Percentiles rank a stretch among this genome's conserved stretches.
Evolutionary conservation across 805 yeast species (phyloP).

Genomic region (Yarrowia sp.): DNA sequence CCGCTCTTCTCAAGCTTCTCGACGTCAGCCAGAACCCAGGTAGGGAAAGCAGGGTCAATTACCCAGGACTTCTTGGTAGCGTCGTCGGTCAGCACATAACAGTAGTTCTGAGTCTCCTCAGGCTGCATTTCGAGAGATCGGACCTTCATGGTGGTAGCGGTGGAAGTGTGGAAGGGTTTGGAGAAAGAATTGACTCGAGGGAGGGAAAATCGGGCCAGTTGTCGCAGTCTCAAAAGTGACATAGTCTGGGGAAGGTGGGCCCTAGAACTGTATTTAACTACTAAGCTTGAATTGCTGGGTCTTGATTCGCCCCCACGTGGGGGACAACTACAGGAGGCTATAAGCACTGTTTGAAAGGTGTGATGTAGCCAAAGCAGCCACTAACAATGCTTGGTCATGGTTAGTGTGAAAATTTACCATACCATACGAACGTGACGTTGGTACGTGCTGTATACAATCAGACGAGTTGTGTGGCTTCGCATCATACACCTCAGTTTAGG

Average conservation of each 20-base stretch:
- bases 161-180: background rate
- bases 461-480: too few species aligned
- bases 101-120: conserved; percentile 90
- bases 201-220: background rate
- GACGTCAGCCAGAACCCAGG: conserved; percentile 56
- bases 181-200: background rate
- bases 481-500: too few species aligned
- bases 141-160: conserved; percentile 68
- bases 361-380: background rate
- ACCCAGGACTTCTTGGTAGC: conserved; percentile 68
- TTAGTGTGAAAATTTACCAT: too few species aligned
- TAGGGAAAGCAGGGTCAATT: conserved; percentile 89
- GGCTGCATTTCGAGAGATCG: conserved; percentile 87
- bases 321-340: too few species aligned
- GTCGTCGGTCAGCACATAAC: conserved; percentile 73
- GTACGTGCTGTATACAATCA: too few species aligned
- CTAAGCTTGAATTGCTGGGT: conserved; percentile 6
- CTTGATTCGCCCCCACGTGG: conserved; percentile 25
- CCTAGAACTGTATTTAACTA: background rate
- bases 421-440: too few species aligned
- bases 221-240: background rate
- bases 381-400: background rate
- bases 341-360: background rate
- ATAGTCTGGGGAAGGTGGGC: background rate
- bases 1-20: conserved; percentile 39